Conservation (phyloP, 2,329 filamentous ascomycete species). For the Chaetomiaceae sp. region DNA sequence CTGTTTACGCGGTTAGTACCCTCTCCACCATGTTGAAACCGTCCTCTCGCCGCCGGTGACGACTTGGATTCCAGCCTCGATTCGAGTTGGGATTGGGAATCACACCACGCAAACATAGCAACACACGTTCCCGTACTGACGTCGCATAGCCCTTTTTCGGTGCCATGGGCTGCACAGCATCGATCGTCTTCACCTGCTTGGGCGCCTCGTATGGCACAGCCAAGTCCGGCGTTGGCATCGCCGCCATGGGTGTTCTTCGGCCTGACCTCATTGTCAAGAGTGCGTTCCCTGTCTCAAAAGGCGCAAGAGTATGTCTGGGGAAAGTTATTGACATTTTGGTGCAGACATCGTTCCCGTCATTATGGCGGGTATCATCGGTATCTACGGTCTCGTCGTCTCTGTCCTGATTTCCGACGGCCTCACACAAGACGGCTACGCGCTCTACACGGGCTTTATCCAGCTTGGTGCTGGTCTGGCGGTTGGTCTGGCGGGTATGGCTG, state of each 20-base stretch:
- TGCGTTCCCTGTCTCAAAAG: constrained; percentile 46
- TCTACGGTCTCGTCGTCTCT: constrained; percentile 88
- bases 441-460: constrained; percentile 83
- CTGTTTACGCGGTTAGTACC: constrained; percentile 95
- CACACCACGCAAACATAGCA: constrained; percentile 23
- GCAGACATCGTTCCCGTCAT: constrained; percentile 98
- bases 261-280: constrained; percentile 99
- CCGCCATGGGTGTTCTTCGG: constrained; percentile 94
- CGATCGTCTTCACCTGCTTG: constrained; percentile 51
- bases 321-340: constrained; percentile 9
- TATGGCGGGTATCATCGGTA: constrained; percentile 99
- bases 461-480: constrained; percentile 78
- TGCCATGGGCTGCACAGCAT: constrained; percentile 84
- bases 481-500: constrained; percentile 77
- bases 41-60: constrained; percentile 17
- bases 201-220: constrained; percentile 96
- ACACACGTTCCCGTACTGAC: constrained; percentile 17
- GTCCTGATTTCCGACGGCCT: constrained; percentile 81
- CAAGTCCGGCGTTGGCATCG: constrained; percentile 98
- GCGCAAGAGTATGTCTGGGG: background rate
- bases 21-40: constrained; percentile 11
- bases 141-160: constrained; percentile 74
- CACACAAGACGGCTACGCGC: constrained; percentile 60
- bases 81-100: constrained; percentile 16
- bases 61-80: constrained; percentile 26